These are phyloP conservation scores for Tremella mesenterica DNA, from an alignment of 768 basidiomycete genomes.

Conservation along the genomic window DNA sequence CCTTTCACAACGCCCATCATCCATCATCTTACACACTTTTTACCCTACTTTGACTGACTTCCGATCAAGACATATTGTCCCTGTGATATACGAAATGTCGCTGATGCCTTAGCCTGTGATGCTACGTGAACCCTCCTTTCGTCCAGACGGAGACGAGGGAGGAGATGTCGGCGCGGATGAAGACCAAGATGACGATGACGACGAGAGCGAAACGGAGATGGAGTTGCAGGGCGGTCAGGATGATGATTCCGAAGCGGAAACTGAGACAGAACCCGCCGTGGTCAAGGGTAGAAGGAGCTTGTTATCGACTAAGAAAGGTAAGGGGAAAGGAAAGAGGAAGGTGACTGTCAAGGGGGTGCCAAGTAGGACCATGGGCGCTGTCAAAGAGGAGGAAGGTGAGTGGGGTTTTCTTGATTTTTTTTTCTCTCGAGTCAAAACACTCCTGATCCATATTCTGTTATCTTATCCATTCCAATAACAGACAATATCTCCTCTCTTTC, in stretches of 20 bases:
- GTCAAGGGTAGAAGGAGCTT: neutral
- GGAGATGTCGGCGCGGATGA: conserved; percentile 30
- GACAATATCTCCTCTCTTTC: too few relatives aligned
- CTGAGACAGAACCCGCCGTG: conserved; percentile 19
- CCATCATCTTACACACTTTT: too few relatives aligned
- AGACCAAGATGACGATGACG: conserved; percentile 28
- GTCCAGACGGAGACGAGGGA: conserved; percentile 14
- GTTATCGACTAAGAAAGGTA: conserved; percentile 4
- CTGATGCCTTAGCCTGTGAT: conserved; percentile 38
- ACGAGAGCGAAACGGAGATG: conserved; percentile 13
- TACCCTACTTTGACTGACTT: neutral
- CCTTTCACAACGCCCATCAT: too few relatives aligned
- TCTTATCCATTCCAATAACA: too few relatives aligned
- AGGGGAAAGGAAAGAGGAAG: conserved; percentile 27
- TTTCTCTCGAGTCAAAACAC: too few relatives aligned
- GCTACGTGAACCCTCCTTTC: conserved; percentile 39
- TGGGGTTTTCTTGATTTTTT: too few relatives aligned
- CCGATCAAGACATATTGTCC: neutral
- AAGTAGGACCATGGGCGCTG: conserved; percentile 1
- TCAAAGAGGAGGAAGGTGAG: conserved; percentile 30
- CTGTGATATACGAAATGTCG: neutral
- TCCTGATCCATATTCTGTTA: too few relatives aligned
- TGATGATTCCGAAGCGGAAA: conserved; percentile 32
- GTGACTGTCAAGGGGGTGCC: too few relatives aligned
- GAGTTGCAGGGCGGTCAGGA: conserved; percentile 20